Base-by-base conservation (phyloP, 2,329 filamentous ascomycete genomes). In the Cercospora citrullina region DNA sequence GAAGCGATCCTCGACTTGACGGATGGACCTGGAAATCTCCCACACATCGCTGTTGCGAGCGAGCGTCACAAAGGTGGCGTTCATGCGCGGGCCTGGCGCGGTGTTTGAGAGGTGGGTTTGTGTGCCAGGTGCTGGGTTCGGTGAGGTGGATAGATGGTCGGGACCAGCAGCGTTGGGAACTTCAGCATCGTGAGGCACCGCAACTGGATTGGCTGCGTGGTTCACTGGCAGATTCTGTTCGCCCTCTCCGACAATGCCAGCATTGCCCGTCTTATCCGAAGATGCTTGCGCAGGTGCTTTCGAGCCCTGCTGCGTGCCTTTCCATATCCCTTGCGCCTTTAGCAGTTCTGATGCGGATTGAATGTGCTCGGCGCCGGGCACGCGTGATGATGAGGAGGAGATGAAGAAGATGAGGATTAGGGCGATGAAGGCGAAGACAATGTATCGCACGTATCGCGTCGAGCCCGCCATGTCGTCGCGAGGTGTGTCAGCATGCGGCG, bases 1-100 rank as follows among this genome's bases (percentile, higher is more conserved):
- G 88, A 99, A 99, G 77, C 95, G 92, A 81, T 99, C 95, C 82
- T 99, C 95, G 66, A 99, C 89, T 78, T 97, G 92, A 66, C 95
- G 92, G 77, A 99, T 99, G 12, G 94, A 97, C 77, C 93, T 89
- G 70, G 93, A 92, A 77, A 99, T 97, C 61, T 99, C 95, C 95
- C 95, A 99, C 30, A 98, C 84, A 78, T 99, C 95, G 65, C 84
- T 86, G 83, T 99, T 99, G 76, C 95, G 90, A 64, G 95, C 95
- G 69, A 99, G 87, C 23, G 94, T 97, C 63, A 99, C 93, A 77
- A 99, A 99, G 10, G 95, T 99, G 61, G 96, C 95, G 81, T 99
- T 99, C 86, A 96, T 92, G 76, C 92, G 91, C 69, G 89, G 87
- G 62, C 90, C 90, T 10, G 87, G 83, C 14, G 87, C 86, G 18